phyloP scores from a whole-genome alignment of 2,329 filamentous ascomycete genomes.

The Penicillium sumatraense region DNA sequence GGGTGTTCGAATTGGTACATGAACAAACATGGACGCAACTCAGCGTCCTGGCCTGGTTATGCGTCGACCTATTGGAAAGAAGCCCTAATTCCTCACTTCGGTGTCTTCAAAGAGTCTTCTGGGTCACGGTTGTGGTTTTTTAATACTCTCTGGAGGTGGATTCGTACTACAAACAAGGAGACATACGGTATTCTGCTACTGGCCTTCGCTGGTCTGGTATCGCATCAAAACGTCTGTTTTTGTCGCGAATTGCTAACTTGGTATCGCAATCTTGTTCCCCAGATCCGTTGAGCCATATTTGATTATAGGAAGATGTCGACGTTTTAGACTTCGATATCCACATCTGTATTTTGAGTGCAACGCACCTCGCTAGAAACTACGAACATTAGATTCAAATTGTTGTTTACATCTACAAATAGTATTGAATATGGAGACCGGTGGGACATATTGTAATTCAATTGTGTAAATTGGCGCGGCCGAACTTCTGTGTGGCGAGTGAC shows the following conservation, averaged over 20 bases:
- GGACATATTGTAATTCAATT: too few relatives aligned
- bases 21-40: conserved; percentile 41
- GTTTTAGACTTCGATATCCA: neutral
- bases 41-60: conserved; percentile 39
- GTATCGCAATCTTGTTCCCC: neutral
- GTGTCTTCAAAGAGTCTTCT: neutral
- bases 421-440: too few relatives aligned
- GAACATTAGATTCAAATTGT: neutral
- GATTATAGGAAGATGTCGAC: neutral
- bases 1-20: conserved; percentile 52
- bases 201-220: neutral
- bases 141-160: neutral
- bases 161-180: neutral
- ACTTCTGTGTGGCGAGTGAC: too few relatives aligned
- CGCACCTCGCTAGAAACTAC: neutral
- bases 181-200: neutral
- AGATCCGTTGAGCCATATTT: neutral
- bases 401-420: too few relatives aligned
- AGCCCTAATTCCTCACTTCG: neutral
- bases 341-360: neutral
- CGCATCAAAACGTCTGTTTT: neutral
- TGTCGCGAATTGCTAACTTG: neutral
- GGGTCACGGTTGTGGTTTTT: neutral
- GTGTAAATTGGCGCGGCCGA: too few relatives aligned
- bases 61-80: neutral